A percentile compares a stretch with the other conserved stretches of the same genome.
phyloP scores from a whole-genome alignment of 139 green algal genomes.

The Yamagishiella unicocca region DNA sequence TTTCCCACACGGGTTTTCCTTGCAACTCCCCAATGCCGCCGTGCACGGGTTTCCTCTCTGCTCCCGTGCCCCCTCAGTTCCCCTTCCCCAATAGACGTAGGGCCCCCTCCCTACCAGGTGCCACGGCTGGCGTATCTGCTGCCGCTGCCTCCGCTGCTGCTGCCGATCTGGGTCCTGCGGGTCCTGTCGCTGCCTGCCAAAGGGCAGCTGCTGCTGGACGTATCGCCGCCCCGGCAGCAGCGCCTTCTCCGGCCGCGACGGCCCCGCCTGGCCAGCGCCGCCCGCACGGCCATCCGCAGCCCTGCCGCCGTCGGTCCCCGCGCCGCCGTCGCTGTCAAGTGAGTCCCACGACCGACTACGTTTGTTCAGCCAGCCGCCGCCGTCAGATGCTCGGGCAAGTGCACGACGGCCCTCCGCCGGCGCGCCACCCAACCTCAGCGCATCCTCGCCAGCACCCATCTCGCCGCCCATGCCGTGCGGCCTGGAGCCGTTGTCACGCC shows the following conservation, averaged over 20 bases:
- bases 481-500: no score
- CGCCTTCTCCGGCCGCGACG: neutral
- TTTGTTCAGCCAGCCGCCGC: slow-evolving; percentile 26
- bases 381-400: no score
- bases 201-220: slow-evolving; percentile 38
- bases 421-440: no score
- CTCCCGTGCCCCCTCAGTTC: no score
- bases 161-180: neutral
- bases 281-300: neutral
- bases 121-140: neutral
- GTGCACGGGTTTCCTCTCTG: no score
- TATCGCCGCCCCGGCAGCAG: neutral
- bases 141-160: neutral
- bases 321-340: neutral
- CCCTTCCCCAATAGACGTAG: neutral
- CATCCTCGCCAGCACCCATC: no score
- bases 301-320: neutral
- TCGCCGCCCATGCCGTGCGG: no score
- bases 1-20: no score
- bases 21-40: no score
- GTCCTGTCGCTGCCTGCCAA: neutral
- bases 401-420: no score
- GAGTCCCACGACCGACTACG: slow-evolving; percentile 3
- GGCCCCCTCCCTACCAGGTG: neutral
- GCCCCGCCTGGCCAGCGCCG: neutral